A percentile compares a stretch with the other conserved stretches of the same genome.
Conservation (phyloP, 148 eudicot species). For the Chenopodium suecicum region DNA sequence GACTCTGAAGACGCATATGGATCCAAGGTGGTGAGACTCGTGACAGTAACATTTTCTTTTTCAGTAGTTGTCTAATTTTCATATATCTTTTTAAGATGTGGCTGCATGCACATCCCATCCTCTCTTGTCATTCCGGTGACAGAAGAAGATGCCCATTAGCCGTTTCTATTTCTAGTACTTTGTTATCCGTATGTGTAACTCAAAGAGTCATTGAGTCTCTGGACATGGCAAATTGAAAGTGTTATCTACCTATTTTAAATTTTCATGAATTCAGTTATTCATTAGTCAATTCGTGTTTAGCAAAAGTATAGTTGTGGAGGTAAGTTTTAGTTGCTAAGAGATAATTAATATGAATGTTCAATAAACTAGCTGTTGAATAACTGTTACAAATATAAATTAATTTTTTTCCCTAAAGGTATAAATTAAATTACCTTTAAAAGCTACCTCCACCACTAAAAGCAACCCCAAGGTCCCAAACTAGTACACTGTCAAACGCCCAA, state of each 20-base stretch:
- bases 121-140: background rate
- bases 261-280: constrained; percentile 3
- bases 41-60: background rate
- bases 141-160: constrained; percentile 2
- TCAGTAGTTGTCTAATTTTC: background rate
- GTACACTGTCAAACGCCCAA: too few species aligned
- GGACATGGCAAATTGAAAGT: background rate
- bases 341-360: too few species aligned
- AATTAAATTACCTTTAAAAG: too few species aligned
- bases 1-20: constrained; percentile 12
- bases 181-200: background rate
- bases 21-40: background rate
- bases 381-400: too few species aligned
- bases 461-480: too few species aligned
- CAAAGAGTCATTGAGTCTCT: background rate
- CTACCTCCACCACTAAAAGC: too few species aligned
- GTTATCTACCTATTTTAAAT: background rate
- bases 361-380: too few species aligned
- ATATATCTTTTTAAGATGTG: background rate
- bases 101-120: constrained; percentile 2
- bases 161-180: constrained; percentile 5
- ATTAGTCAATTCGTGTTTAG: too few species aligned
- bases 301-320: too few species aligned
- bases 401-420: too few species aligned
- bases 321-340: too few species aligned